phyloP scores from a whole-genome alignment of 2,329 filamentous ascomycete species.

The Chrysosporium keratinophilum region DNA sequence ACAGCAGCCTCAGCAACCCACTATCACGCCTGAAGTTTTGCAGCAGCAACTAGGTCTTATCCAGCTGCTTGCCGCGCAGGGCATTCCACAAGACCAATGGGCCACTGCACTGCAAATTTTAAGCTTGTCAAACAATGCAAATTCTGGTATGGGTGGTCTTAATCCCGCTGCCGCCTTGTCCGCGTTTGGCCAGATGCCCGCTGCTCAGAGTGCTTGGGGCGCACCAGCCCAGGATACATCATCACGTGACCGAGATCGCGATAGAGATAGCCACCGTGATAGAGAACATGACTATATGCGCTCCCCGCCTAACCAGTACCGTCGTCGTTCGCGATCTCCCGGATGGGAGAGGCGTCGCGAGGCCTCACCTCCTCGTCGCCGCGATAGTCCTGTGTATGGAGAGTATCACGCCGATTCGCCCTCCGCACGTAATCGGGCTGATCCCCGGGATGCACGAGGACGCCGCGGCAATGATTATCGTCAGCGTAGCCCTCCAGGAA shows the following conservation, averaged over 20 bases:
- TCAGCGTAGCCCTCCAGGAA: conserved; percentile 70
- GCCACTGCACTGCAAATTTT: conserved; percentile 47
- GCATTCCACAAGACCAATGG: conserved; percentile 68
- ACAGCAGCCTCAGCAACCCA: conserved; percentile 27
- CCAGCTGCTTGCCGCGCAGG: conserved; percentile 63
- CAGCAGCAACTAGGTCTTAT: conserved; percentile 67
- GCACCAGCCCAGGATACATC: conserved; percentile 23
- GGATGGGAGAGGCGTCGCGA: conserved; percentile 60
- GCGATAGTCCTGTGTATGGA: conserved; percentile 60
- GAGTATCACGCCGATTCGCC: conserved; percentile 63
- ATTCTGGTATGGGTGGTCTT: conserved; percentile 26
- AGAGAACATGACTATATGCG: conserved; percentile 53
- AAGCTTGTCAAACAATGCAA: conserved; percentile 29
- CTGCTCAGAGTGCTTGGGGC: conserved; percentile 18
- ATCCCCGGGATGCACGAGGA: conserved; percentile 44
- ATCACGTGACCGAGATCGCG: conserved; percentile 30
- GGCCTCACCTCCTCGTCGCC: conserved; percentile 51
- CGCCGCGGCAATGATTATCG: conserved; percentile 58
- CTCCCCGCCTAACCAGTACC: conserved; percentile 50
- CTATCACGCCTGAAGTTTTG: conserved; percentile 42
- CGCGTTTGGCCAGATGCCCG: conserved; percentile 29
- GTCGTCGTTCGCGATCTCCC: conserved; percentile 71
- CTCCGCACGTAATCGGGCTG: conserved; percentile 43
- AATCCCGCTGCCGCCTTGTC: conserved; percentile 35
- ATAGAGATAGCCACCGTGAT: conserved; percentile 35